phyloP scores from a whole-genome alignment of 2,329 filamentous ascomycete genomes.

The Claviceps humidiphila region DNA sequence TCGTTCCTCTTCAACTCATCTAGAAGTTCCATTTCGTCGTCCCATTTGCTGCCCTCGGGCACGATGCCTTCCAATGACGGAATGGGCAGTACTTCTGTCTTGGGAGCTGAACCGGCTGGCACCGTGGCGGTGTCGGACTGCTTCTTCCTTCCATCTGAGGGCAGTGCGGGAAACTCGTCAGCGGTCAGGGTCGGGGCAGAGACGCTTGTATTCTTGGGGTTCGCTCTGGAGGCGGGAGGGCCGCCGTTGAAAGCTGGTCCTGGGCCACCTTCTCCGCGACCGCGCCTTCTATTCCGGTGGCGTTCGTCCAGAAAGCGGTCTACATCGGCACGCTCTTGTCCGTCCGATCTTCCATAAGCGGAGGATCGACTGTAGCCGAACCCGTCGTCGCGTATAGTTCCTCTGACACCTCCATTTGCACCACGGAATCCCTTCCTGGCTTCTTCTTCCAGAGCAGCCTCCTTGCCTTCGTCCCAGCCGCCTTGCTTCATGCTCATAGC shows the following conservation, averaged over 20 bases:
- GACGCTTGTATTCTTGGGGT: conserved; percentile 3
- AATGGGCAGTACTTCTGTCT: not conserved
- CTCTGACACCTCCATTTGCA: conserved; percentile 27
- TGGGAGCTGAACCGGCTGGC: conserved; percentile 1
- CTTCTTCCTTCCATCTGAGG: conserved; percentile 15
- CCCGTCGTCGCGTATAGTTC: conserved; percentile 21
- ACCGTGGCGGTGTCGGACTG: conserved; percentile 7
- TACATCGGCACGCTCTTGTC: conserved; percentile 18
- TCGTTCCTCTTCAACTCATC: conserved; percentile 21
- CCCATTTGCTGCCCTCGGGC: conserved; percentile 34
- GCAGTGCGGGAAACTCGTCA: conserved; percentile 25
- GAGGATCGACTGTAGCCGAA: conserved; percentile 31
- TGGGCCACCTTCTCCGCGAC: conserved; percentile 17
- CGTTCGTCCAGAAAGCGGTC: conserved; percentile 25
- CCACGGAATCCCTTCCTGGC: conserved; percentile 27
- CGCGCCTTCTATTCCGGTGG: conserved; percentile 18
- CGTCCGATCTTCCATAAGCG: conserved; percentile 15
- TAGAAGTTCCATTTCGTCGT: conserved; percentile 43
- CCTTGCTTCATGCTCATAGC: conserved; percentile 41
- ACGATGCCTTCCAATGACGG: conserved; percentile 13
- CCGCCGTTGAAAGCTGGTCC: conserved; percentile 6
- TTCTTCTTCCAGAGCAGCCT: conserved; percentile 28
- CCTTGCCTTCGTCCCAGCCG: conserved; percentile 48
- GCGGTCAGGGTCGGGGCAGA: conserved; percentile 12
- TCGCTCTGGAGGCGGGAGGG: conserved; percentile 8